Evolutionary conservation across 768 basidiomycete species (phyloP), one percentile per base, ranked within the genome.

Genomic region (Cystobasidium onofrii): DNA sequence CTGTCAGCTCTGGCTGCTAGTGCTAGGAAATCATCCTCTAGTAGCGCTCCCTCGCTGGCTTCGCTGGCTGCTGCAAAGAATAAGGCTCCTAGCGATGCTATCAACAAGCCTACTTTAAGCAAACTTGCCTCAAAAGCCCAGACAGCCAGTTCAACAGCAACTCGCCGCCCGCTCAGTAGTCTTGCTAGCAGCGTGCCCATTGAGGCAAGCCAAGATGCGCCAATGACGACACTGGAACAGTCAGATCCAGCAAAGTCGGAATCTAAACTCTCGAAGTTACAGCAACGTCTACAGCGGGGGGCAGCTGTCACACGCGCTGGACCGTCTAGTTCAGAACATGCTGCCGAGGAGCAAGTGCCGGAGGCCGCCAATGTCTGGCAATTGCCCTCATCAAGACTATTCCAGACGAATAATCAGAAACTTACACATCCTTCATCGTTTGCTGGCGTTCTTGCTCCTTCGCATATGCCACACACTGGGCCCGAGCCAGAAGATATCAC

Each of bases 101-200:
- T 12, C 57, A 25, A 39, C 25, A 31, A 18, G 25, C 17, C 23
- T 20, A 33, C 13, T 23, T 23, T 31, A 13, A 62, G 20, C 72
- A 82, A 81, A 72, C 78, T 82, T 10, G 82, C 82, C 27, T 75
- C 80, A 23, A 76, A 82, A 15, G 81, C 82, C 17, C 76, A 78
- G 57, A n/a, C 50, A 18, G 17, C 41, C 77, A 76, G 31, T 73
- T 80, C 6, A 74, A 76, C 39, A 77, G 78, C 23, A 79, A 78
- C 1, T 73, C 77, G 0, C 39, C 60, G 1, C 60, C 75, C 50
- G 20, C 73, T 18, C 20, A 23, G 18, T 34, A 34, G 65, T 18
- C 65, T 67, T 20, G 31, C 7, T 7, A 52, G 23, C 65, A 52
- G n/a, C 31, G 65, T 15, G 50, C 61, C 15, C 12, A 57, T 10